These are phyloP conservation scores for Mediolabrus comicus DNA, from an alignment of 108 stramenopile species.

Conservation along the genomic window DNA sequence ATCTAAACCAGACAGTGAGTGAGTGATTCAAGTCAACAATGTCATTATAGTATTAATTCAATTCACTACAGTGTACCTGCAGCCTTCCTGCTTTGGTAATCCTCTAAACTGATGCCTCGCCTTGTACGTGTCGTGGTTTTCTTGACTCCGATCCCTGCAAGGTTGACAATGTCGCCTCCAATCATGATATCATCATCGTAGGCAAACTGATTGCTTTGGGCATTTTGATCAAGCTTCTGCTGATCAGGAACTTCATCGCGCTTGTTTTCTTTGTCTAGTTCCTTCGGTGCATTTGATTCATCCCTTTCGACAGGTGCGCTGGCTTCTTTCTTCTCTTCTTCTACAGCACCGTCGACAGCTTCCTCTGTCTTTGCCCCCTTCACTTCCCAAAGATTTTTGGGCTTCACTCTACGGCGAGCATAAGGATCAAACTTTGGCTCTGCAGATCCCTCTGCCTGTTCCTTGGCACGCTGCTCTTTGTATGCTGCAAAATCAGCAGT, in stretches of 20 bases:
- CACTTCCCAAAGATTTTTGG: slow-evolving; percentile 90
- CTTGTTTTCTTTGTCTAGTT: slow-evolving; percentile 40
- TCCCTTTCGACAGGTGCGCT: slow-evolving; percentile 22
- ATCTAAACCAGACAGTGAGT: no score
- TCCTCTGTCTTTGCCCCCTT: slow-evolving; percentile 58
- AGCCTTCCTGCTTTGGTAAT: slow-evolving; percentile 73
- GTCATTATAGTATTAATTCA: not conserved
- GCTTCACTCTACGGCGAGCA: slow-evolving; percentile 85
- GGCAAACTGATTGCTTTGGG: slow-evolving; percentile 65
- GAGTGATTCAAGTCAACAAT: not conserved
- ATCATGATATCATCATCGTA: slow-evolving; percentile 80
- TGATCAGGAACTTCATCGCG: slow-evolving; percentile 33
- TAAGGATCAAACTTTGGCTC: slow-evolving; percentile 80
- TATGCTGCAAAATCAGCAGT: slow-evolving; percentile 70
- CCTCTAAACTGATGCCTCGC: slow-evolving; percentile 70
- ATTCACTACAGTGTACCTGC: slow-evolving; percentile 57
- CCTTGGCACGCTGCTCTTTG: slow-evolving; percentile 51
- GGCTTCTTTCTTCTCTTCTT: slow-evolving; percentile 61
- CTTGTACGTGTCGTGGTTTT: slow-evolving; percentile 49
- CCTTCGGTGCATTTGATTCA: slow-evolving; percentile 34
- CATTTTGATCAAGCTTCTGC: slow-evolving; percentile 27
- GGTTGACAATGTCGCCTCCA: slow-evolving; percentile 48
- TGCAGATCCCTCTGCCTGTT: slow-evolving; percentile 35
- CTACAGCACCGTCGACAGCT: slow-evolving; percentile 38
- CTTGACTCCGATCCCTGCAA: slow-evolving; percentile 50